These are phyloP conservation scores for Babesia ovis DNA, from an alignment of 169 alveolate species.

Conservation along the genomic window DNA sequence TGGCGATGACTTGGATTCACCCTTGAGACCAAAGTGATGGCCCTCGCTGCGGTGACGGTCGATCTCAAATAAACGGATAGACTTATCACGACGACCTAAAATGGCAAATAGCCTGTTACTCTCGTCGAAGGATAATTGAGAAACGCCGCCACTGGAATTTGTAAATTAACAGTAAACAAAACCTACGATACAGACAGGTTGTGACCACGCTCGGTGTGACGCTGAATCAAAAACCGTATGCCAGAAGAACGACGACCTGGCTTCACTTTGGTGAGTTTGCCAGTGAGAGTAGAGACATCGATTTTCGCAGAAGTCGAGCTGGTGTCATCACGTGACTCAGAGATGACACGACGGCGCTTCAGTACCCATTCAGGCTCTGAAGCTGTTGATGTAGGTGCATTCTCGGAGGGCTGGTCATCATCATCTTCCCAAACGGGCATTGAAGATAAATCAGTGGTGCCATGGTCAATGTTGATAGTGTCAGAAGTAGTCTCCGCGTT, in stretches of 20 bases:
- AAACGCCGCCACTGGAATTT: slow-evolving; percentile 30
- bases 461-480: neutral
- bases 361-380: slow-evolving; percentile 63
- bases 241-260: slow-evolving; percentile 44
- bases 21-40: slow-evolving; percentile 19
- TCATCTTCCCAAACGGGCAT: slow-evolving; percentile 54
- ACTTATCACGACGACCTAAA: slow-evolving; percentile 37
- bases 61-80: slow-evolving; percentile 26
- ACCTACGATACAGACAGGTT: slow-evolving; percentile 27
- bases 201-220: slow-evolving; percentile 18
- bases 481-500: too few species aligned
- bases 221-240: slow-evolving; percentile 39
- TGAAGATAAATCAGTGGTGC: neutral
- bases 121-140: slow-evolving; percentile 29
- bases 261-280: slow-evolving; percentile 47
- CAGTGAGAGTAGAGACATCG: slow-evolving; percentile 22
- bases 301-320: neutral
- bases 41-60: slow-evolving; percentile 27
- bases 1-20: neutral
- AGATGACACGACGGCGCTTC: slow-evolving; percentile 39
- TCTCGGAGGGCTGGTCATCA: slow-evolving; percentile 13
- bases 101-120: slow-evolving; percentile 24
- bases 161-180: neutral
- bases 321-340: neutral
- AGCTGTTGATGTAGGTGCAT: neutral